Evolutionary conservation across 345 rosid genomes (phyloP).

Genomic region (Durio zibethinus): DNA sequence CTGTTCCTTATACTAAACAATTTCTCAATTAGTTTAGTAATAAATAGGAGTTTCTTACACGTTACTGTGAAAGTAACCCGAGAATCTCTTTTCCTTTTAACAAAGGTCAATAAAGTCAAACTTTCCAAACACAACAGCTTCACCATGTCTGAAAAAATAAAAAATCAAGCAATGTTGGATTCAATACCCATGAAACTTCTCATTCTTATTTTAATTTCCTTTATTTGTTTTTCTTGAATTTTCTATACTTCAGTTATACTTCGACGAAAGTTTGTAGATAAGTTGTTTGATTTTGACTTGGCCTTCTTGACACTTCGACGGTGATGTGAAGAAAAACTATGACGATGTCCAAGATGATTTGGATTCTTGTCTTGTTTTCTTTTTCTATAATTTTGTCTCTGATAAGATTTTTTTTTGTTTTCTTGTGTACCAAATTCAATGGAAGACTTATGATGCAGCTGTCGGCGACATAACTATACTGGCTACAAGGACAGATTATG

Average conservation of each 20-base stretch:
- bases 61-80: not conserved
- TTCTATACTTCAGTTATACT: not conserved
- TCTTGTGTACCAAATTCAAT: not conserved
- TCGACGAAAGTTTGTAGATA: not conserved
- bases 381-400: not conserved
- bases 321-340: not conserved
- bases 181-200: not conserved
- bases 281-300: not conserved
- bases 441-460: conserved; percentile 41
- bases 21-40: not conserved
- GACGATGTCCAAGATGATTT: not conserved
- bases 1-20: not conserved
- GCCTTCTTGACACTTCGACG: not conserved
- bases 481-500: conserved; percentile 26
- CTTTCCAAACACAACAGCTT: no score
- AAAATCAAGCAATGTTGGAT: no score
- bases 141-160: no score
- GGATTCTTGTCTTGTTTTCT: conserved; percentile 1
- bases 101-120: not conserved
- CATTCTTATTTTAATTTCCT: not conserved
- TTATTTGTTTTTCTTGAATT: not conserved
- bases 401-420: conserved; percentile 1
- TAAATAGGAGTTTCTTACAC: not conserved
- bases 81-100: not conserved
- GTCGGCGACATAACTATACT: conserved; percentile 57